Conservation (phyloP, 495 filamentous ascomycete species). For the Penicillium soppii region DNA sequence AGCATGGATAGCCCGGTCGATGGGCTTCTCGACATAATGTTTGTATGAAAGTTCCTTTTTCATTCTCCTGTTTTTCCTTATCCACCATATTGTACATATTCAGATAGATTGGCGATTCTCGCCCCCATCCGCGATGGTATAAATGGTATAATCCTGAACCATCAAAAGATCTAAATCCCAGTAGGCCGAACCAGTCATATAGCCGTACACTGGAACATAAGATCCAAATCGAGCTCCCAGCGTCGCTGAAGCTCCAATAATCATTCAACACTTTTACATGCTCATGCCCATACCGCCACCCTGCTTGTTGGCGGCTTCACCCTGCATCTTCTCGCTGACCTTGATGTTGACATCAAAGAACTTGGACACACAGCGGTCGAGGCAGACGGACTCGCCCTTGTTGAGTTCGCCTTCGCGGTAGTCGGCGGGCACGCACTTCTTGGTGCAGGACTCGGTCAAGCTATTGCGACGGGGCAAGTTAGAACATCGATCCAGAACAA, state of each 20-base stretch:
- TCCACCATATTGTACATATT: conserved; percentile 33
- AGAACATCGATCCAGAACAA: neutral
- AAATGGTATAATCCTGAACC: conserved; percentile 25
- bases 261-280: conserved; percentile 42
- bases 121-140: conserved; percentile 22
- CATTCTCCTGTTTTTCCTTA: conserved; percentile 11
- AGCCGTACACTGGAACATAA: conserved; percentile 8
- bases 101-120: conserved; percentile 18
- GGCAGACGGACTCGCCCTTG: conserved; percentile 97
- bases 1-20: conserved; percentile 44
- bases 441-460: conserved; percentile 80
- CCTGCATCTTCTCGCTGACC: conserved; percentile 80
- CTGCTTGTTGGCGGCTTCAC: conserved; percentile 52
- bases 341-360: conserved; percentile 99
- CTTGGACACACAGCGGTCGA: conserved; percentile 94
- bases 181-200: conserved; percentile 6
- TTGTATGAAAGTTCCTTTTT: conserved; percentile 22
- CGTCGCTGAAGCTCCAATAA: neutral
- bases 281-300: conserved; percentile 50
- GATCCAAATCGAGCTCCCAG: conserved; percentile 1
- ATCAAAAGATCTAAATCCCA: conserved; percentile 6
- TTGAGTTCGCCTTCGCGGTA: conserved; percentile 95
- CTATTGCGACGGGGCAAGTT: conserved; percentile 40
- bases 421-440: conserved; percentile 85
- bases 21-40: conserved; percentile 27